Evolutionary conservation across 352 stramenopile genomes (phyloP), one percentile per base, ranked within the genome.

Genomic region (Phytophthora cryptogea): DNA sequence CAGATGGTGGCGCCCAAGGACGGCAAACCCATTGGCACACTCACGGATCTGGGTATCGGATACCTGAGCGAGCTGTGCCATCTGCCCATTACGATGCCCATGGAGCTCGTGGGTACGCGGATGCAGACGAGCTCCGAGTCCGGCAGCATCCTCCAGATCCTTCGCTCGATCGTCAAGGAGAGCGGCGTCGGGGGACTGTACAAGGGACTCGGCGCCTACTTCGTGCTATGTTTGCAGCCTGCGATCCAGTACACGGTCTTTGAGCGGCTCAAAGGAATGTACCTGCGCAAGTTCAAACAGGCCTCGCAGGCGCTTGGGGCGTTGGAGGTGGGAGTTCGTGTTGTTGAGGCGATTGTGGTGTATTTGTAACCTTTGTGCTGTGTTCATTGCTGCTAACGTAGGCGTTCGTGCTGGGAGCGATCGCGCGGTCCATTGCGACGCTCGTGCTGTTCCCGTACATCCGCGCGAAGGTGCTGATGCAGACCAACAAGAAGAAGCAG

Each of bases 211-310:
- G 73, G 83, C n/a, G 88, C 94, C 5, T 98, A 97, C 68, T 95
- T 94, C 55, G 89, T 99, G 37, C 81, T 99, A 16, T 99, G 95
- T 69, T 72, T 99, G 46, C 98, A 99, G 78, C 96, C 96, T 9
- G 95, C 96, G 11, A 97, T 99, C 63, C 95, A 98, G 64, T 99
- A 98, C 70, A 98, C 96, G 11, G 86, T 98, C 20, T 99, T 98
- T 65, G 95, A 99, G 68, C 86, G 97, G 49, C 54, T 94, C 54
- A 86, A 92, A 59, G 66, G 74, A 41, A 27, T 89, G 23, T 93
- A 93, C 43, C 54, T 94, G 47, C 76, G 68, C 39, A 76, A 75
- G 20, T 85, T 76, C 68, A 90, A 85, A 61, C 68, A 72, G 45
- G 79, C 69, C 2, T 70, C 79, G 8, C 71, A 88, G 51, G 63